These are phyloP conservation scores for Thermomyces lanuginosus DNA, from an alignment of 2,329 filamentous ascomycete genomes.

Conservation along the genomic window DNA sequence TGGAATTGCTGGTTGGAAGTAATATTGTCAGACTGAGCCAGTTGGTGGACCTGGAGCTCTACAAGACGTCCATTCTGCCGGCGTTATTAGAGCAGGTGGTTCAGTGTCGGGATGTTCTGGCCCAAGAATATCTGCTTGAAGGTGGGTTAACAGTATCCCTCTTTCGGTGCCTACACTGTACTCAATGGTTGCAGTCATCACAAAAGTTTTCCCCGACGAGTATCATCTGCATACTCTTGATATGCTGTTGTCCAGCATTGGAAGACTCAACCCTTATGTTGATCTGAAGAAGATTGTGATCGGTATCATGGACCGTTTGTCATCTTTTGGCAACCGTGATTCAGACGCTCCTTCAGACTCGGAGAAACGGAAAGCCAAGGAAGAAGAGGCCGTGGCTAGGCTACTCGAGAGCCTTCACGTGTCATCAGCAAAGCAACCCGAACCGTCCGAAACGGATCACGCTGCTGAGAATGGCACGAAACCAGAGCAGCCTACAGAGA, in stretches of 20 bases:
- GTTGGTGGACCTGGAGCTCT: slow-evolving; percentile 83
- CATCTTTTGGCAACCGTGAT: slow-evolving; percentile 85
- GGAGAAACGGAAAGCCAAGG: slow-evolving; percentile 57
- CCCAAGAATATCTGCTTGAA: slow-evolving; percentile 93
- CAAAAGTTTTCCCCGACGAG: slow-evolving; percentile 96
- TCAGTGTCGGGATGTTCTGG: slow-evolving; percentile 89
- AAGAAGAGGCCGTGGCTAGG: slow-evolving; percentile 66
- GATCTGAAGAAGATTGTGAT: slow-evolving; percentile 98
- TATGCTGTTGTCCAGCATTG: slow-evolving; percentile 83
- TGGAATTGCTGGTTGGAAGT: slow-evolving; percentile 88
- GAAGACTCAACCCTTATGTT: slow-evolving; percentile 84
- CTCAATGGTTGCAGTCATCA: slow-evolving; percentile 52
- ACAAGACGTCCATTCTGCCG: slow-evolving; percentile 76
- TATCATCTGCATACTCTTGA: slow-evolving; percentile 95
- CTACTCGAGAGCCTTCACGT: slow-evolving; percentile 59
- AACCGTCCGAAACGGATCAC: slow-evolving; percentile 34
- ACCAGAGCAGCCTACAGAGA: slow-evolving; percentile 5
- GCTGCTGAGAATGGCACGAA: slow-evolving; percentile 21
- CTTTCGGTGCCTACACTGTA: slow-evolving; percentile 8
- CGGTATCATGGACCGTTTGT: slow-evolving; percentile 89
- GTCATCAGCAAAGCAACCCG: slow-evolving; percentile 33
- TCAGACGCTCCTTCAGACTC: slow-evolving; percentile 52
- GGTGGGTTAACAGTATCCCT: slow-evolving; percentile 25
- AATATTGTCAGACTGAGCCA: slow-evolving; percentile 92
- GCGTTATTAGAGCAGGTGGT: slow-evolving; percentile 92